Evolutionary conservation across 2,329 filamentous ascomycete species (phyloP), one percentile per base, ranked within the genome.

Genomic region (Fusarium nygamai): DNA sequence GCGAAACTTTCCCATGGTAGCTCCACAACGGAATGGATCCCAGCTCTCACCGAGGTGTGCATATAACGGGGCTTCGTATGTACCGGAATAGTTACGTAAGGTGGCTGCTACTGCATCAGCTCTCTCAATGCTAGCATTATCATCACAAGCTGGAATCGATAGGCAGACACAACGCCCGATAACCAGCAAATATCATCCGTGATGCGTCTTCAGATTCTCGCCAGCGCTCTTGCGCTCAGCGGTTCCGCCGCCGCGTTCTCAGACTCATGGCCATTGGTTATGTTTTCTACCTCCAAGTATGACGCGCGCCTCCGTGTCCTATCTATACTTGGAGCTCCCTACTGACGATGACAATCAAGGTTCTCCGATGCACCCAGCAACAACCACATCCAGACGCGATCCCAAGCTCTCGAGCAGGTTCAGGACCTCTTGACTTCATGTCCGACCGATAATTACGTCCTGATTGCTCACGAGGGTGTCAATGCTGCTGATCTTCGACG

Each of bases 221-320:
- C 86, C 69, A 82, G 86, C 76, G 80, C 89, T 58, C 83, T 90
- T 79, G 87, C 87, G 74, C 83, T 90, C 78, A 86, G 89, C 75
- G 87, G 89, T 69, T 86, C 87, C 31, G 91, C 88, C 50, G 85
- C 90, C 71, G 95, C 94, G 33, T 96, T 98, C 82, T 91, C 90
- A 72, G 92, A 98, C 83, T 94, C 95, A 5, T 95, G 94, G 62
- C 96, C 96, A 24, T 96, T 98, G 83, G 89, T 98, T 81, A 85
- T 98, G 75, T 92, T 97, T 82, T 98, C 96, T 38, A 96, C 92
- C 51, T 89, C 92, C 72, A 86, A 92, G 95, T 98, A 92, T 79
- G 92, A 70, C 62, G 71, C 64, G 64, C 67, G 63, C 48, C 31
- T 24, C 58, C 53, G 61, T 64, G 58, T 61, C 41, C 50, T 43